phyloP scores from a whole-genome alignment of 2,329 filamentous ascomycete species.

The Epichloe brachyelytri region DNA sequence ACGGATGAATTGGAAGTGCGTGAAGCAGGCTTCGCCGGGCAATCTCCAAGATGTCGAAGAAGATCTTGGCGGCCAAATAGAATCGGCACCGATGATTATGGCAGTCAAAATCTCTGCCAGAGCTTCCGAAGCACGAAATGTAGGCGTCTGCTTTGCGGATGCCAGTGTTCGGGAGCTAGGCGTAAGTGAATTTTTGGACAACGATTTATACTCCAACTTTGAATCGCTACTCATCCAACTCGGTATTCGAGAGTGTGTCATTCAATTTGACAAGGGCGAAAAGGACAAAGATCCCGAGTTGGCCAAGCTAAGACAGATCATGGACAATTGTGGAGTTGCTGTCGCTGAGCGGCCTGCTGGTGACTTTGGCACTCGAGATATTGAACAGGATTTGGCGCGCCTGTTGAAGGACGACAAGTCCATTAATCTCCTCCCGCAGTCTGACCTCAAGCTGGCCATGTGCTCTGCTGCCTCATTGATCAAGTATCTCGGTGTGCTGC shows the following conservation, averaged over 20 bases:
- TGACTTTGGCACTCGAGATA: conserved; percentile 82
- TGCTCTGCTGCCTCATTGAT: conserved; percentile 86
- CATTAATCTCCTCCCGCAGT: conserved; percentile 67
- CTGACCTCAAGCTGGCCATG: conserved; percentile 92
- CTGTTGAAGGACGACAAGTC: conserved; percentile 78
- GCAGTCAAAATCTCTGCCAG: conserved; percentile 89
- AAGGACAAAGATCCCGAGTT: conserved; percentile 86
- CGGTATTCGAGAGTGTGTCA: conserved; percentile 82
- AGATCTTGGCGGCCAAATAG: conserved; percentile 74
- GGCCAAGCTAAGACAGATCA: conserved; percentile 73
- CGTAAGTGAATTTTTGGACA: conserved; percentile 97
- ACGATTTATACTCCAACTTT: conserved; percentile 95
- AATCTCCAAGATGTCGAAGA: conserved; percentile 97
- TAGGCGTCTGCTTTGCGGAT: conserved; percentile 96
- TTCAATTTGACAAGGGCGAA: conserved; percentile 65
- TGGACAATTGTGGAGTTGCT: conserved; percentile 83
- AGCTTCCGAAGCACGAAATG: conserved; percentile 67
- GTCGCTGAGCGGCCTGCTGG: conserved; percentile 63
- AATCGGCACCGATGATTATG: conserved; percentile 85
- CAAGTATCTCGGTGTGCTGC: conserved; percentile 83
- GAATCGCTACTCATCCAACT: conserved; percentile 93
- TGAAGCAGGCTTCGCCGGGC: conserved; percentile 85
- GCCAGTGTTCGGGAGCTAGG: conserved; percentile 91
- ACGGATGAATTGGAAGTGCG: conserved; percentile 82
- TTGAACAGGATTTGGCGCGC: conserved; percentile 85